Base-by-base conservation (phyloP, 192 early-diverging fungal species). In the Funneliformis geosporum region DNA sequence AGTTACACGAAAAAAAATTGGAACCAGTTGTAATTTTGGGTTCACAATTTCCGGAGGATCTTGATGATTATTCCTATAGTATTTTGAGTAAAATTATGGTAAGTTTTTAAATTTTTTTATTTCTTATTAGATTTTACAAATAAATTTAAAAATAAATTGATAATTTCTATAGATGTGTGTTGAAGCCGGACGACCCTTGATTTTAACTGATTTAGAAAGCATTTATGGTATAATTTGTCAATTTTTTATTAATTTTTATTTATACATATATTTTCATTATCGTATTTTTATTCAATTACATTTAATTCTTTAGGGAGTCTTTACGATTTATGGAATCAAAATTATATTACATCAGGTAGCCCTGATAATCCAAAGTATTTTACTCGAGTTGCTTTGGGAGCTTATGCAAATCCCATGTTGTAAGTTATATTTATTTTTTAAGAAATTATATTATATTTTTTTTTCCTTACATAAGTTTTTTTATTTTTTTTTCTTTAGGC, bases 281-380 rank as follows among this genome's bases (percentile, higher is more conserved):
- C 10, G 23, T 9, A 25, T 68, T 68, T 40, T 39, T 39, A 8
- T 16, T 6, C 12, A 68, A 39, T 23, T 21, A 5, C 21, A 23
- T 40, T 18, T 11, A n/a, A 40, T 27, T 9, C 2, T 42, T 43
- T 39, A 69, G 79, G 79, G 5, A 76, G 73, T 28, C 47, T 80
- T 16, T 80, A 80, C 39, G 79, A 80, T 42, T 60, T 80, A 47
- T 80, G 79, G 79, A 80, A 80, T 75, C 79, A 80, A 33, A 80
- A 80, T 73, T 80, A 80, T 23, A 80, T 80, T 27, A 33, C 44
- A 11, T 16, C 40, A 3, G 79, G 79, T 16, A 74, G 59, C n/a
- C 5, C 18, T 11, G 79, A 75, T 3, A 33, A 80, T 59, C 39
- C 79, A 8, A 80, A 76, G 12, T 80, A 75, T 23, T 80, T 39